Evolutionary conservation across 176 grass and related monocot species (phyloP), one percentile per base, ranked within the genome.

Genomic region (Pharus latifolius): DNA sequence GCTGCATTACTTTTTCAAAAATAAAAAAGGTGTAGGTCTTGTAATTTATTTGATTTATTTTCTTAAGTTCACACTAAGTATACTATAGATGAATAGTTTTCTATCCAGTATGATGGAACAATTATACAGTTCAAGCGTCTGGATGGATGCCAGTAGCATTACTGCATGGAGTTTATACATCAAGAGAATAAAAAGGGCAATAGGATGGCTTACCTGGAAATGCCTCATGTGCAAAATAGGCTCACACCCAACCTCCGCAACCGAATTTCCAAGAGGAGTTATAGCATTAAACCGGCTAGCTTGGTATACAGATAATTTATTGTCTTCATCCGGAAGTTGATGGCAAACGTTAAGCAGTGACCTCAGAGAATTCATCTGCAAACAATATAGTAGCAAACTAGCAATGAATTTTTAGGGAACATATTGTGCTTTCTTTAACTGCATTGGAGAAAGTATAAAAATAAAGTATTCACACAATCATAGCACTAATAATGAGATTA

Each of bases 171-270:
- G 23, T 63, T 18, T 53, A 2, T 32, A 19, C 26, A 66, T 51
- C 47, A 30, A 28, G 19, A 49, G 27, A 61, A 63, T 46, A 60
- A 66, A 46, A 75, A 53, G 24, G 26, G 63, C 40, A 82, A 65
- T 24, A 63, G 19, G 49, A 56, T 13, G n/a, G 65, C 71, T 52
- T 28, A 97, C 94, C 94, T 97, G 94, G 80, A 98, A 98, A 63
- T 90, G 78, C 51, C 94, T 84, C 94, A 98, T 98, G 71, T 98
- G 89, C 70, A 98, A 83, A 85, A 98, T 90, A 73, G 94, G 94
- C 73, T 98, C 84, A 67, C 94, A 92, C 24, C 94, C 94, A 78
- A 98, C 70, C 45, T 90, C 94, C 7, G 89, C 89, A 67, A 98
- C 94, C 10, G 82, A 90, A 42, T 84, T 92, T 83, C 94, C 94